phyloP scores from a whole-genome alignment of 257 asterid species.

The Salvia miltiorrhiza region DNA sequence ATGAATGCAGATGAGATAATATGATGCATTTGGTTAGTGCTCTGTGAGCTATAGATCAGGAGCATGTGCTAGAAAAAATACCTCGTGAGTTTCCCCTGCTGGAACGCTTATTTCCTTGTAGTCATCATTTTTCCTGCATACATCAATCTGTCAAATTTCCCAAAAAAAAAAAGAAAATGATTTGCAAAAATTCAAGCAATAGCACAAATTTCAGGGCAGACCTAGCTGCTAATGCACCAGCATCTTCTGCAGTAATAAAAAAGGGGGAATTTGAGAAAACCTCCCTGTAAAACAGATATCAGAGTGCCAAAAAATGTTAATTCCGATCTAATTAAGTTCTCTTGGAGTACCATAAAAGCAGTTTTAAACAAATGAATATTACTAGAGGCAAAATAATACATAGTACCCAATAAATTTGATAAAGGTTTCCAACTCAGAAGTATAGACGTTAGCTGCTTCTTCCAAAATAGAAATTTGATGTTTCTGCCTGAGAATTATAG shows the following conservation, averaged over 20 bases:
- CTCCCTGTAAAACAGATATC: slow-evolving; percentile 53
- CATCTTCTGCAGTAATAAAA: slow-evolving; percentile 83
- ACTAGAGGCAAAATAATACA: slow-evolving; percentile 7
- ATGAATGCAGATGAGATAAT: slow-evolving; percentile 1
- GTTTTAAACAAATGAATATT: neutral
- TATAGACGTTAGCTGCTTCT: slow-evolving; percentile 67
- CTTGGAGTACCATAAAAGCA: slow-evolving; percentile 9
- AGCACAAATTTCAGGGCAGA: slow-evolving; percentile 28
- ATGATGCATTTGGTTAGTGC: slow-evolving; percentile 4
- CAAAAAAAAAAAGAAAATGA: slow-evolving; percentile 10
- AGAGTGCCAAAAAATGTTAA: slow-evolving; percentile 17
- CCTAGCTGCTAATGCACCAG: slow-evolving; percentile 76
- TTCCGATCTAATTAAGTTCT: neutral
- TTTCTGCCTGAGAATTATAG: slow-evolving; percentile 49
- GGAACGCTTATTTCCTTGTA: slow-evolving; percentile 73
- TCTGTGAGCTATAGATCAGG: slow-evolving; percentile 4
- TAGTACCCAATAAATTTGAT: slow-evolving; percentile 75
- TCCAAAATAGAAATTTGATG: slow-evolving; percentile 60
- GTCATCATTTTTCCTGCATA: slow-evolving; percentile 66
- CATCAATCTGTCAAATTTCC: neutral
- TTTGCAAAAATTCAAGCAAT: slow-evolving; percentile 21
- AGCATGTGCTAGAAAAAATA: slow-evolving; percentile 32
- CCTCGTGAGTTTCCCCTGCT: slow-evolving; percentile 87
- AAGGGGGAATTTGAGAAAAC: slow-evolving; percentile 89
- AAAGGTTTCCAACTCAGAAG: slow-evolving; percentile 79